A percentile compares a stretch with the other conserved stretches of the same genome.
Conservation (phyloP, 495 filamentous ascomycete genomes). For the Penicillium riverlandense region DNA sequence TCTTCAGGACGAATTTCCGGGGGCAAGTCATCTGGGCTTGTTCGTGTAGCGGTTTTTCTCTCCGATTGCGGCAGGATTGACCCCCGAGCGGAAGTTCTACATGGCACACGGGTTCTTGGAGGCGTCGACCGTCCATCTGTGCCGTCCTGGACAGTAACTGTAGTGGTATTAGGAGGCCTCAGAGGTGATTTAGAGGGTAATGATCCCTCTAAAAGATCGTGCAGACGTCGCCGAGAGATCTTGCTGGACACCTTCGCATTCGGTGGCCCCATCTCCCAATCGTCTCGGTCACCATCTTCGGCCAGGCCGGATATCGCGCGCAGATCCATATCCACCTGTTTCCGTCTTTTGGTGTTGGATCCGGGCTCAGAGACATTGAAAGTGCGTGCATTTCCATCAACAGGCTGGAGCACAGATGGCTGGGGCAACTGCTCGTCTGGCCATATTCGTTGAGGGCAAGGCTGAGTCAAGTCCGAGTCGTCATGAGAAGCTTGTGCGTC, state of each 20-base stretch:
- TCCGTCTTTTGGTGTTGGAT: constrained; percentile 1
- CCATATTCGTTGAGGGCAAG: background rate
- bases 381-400: constrained; percentile 14
- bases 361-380: background rate
- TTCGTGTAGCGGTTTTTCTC: background rate
- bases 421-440: background rate
- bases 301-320: constrained; percentile 22
- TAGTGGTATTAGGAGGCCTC: background rate
- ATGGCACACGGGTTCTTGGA: no score
- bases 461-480: no score
- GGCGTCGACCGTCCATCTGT: no score
- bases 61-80: background rate
- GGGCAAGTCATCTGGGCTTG: background rate
- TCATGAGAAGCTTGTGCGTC: background rate
- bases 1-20: constrained; percentile 20
- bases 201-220: constrained; percentile 28
- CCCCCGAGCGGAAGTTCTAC: no score
- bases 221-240: constrained; percentile 18
- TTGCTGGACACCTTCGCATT: background rate
- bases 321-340: constrained; percentile 4
- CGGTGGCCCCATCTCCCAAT: background rate
- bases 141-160: no score
- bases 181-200: constrained; percentile 22
- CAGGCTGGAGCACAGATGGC: constrained; percentile 12
- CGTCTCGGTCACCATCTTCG: constrained; percentile 35